Evolutionary conservation across 2,329 filamentous ascomycete genomes (phyloP), one percentile per base, ranked within the genome.

Genomic region (Aspergillus fumigatus): DNA sequence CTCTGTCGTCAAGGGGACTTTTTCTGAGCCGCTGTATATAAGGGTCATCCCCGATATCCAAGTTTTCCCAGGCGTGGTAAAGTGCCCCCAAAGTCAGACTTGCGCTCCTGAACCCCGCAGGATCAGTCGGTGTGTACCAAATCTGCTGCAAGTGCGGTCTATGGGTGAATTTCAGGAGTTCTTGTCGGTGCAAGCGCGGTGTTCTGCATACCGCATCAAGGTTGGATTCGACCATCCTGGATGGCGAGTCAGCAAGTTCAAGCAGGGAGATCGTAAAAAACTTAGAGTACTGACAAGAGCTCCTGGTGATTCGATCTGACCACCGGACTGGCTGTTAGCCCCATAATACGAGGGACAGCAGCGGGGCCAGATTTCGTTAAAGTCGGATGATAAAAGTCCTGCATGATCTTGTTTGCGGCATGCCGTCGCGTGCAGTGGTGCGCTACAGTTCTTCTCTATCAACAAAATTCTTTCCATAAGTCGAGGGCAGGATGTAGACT

Each of bases 281-380:
- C 14, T 50, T 41, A 25, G n/a, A 6, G 21, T 8, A 57, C 68
- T 55, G 65, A 82, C 70, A 82, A 75, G 14, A 93, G 77, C 38
- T 81, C 81, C 1, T 76, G 73, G 1, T 80, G 69, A 17, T 80
- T 81, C 1, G 82, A 84, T 54, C 79, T 83, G 61, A 88, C 84
- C 3, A 90, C 82, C 0, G 91, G 91, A 59, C 89, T 95, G 0
- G 92, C 92, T 6, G 88, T 92, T 25, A 96, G 77, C 0, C 91
- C 92, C 4, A 96, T 77, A 27, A 96, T 87, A 21, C 80, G 78
- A 0, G 92, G 92, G 8, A 77, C 67, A n/a, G 63, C 58, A 11
- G 59, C 41, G 0, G 70, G 58, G 0, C 77, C 78, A 1, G 58
- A 57, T 11, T 58, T 61, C 55, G 60, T 0, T 53, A 60, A 51